Conservation (phyloP, 139 green algal species). For the Chlorella sp. region DNA sequence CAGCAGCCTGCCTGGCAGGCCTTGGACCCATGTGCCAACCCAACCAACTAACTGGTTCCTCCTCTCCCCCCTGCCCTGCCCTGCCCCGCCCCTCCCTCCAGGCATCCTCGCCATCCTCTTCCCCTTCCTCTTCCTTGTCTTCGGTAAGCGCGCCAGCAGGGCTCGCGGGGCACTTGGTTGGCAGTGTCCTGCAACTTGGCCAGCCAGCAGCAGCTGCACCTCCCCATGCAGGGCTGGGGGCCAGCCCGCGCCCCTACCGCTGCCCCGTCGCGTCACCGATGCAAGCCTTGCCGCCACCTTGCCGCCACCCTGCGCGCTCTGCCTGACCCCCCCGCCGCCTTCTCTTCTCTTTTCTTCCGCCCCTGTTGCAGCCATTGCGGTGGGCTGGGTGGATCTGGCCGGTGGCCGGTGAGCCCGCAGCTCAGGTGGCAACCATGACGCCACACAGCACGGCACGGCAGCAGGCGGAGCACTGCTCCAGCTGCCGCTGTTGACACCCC, state of each 20-base stretch:
- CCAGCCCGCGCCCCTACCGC: too few relatives aligned
- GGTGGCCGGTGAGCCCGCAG: not conserved
- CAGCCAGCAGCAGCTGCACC: not conserved
- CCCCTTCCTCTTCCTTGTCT: slow-evolving; percentile 56
- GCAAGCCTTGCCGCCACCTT: not conserved
- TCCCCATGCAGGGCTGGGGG: too few relatives aligned
- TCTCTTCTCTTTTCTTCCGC: not conserved
- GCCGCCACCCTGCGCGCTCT: too few relatives aligned
- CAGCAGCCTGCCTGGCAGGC: not conserved
- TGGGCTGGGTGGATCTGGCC: slow-evolving; percentile 49
- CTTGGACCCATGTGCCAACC: not conserved
- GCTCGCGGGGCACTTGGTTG: too few relatives aligned
- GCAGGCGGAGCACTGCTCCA: not conserved
- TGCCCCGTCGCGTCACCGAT: too few relatives aligned
- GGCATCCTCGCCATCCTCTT: slow-evolving; percentile 58
- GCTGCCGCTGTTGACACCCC: too few relatives aligned
- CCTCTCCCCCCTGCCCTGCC: not conserved
- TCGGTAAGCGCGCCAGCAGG: slow-evolving; percentile 23
- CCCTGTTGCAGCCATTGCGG: slow-evolving; percentile 42
- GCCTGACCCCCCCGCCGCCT: too few relatives aligned
- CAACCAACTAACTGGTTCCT: too few relatives aligned
- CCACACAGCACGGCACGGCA: not conserved
- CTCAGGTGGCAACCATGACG: not conserved
- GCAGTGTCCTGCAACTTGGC: too few relatives aligned
- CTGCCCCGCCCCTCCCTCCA: not conserved